Percentiles rank a stretch among this genome's conserved stretches.
Conservation (phyloP, 2,329 filamentous ascomycete species). For the Akanthomyces uredinophilus region DNA sequence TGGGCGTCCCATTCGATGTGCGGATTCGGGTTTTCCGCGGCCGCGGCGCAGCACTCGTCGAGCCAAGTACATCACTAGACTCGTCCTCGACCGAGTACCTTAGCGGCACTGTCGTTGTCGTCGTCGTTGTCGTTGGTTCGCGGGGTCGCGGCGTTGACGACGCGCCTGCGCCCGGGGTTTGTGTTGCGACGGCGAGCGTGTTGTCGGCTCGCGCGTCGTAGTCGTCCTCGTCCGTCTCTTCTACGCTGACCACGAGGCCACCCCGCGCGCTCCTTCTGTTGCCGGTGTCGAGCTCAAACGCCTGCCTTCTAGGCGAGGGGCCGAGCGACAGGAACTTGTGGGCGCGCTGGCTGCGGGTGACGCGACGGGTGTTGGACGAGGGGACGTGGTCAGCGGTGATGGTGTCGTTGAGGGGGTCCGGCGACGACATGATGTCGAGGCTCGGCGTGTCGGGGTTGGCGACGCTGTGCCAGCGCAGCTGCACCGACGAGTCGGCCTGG, state of each 20-base stretch:
- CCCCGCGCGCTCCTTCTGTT: conserved; percentile 45
- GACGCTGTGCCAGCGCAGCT: conserved; percentile 32
- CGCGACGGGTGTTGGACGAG: conserved; percentile 35
- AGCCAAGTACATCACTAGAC: conserved; percentile 30
- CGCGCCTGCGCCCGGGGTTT: too few species aligned
- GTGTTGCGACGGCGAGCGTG: too few species aligned
- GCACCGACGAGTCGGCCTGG: conserved; percentile 23
- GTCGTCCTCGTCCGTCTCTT: conserved; percentile 44
- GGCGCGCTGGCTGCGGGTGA: conserved; percentile 41
- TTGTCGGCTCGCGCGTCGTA: conserved; percentile 22
- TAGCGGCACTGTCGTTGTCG: conserved; percentile 48
- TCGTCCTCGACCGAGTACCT: conserved; percentile 36
- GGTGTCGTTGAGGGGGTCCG: conserved; percentile 44
- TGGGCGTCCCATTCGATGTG: conserved; percentile 48
- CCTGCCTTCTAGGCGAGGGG: conserved; percentile 50
- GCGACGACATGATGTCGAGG: conserved; percentile 44
- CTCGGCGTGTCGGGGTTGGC: conserved; percentile 32
- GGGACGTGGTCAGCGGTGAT: conserved; percentile 29
- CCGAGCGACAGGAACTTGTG: conserved; percentile 33
- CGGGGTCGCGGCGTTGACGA: conserved; percentile 22
- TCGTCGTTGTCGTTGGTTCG: conserved; percentile 41
- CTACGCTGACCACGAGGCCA: conserved; percentile 50
- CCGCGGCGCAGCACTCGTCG: conserved; percentile 32
- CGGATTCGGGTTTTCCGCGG: conserved; percentile 42
- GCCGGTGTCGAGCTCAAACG: conserved; percentile 52